Percentiles rank a stretch among this genome's conserved stretches.
Conservation (phyloP, 306 rosid genomes). For the Cicer arietinum region DNA sequence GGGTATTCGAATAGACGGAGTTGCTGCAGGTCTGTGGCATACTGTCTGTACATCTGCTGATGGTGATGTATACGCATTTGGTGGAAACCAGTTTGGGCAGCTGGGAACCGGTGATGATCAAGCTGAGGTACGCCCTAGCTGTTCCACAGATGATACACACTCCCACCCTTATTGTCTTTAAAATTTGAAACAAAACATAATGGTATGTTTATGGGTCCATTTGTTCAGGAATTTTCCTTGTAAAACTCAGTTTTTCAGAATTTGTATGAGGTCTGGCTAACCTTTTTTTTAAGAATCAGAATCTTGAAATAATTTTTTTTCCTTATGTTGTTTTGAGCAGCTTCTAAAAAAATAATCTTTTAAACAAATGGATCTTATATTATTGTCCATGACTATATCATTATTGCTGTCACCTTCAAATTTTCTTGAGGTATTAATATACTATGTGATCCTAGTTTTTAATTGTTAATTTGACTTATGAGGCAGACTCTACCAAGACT, state of each 20-base stretch:
- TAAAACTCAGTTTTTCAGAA: background rate
- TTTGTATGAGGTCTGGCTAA: background rate
- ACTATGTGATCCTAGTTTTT: slow-evolving; percentile 33
- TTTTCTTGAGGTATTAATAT: background rate
- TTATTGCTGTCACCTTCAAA: slow-evolving; percentile 1
- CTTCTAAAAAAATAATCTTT: background rate
- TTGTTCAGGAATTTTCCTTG: background rate
- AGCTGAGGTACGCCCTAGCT: slow-evolving; percentile 70
- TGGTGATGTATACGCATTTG: slow-evolving; percentile 89
- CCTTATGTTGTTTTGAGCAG: background rate
- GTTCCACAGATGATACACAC: slow-evolving; percentile 6
- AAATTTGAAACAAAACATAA: slow-evolving; percentile 13
- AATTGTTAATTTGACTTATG: slow-evolving; percentile 36
- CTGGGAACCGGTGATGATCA: slow-evolving; percentile 91
- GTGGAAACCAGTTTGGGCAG: slow-evolving; percentile 96
- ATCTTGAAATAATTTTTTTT: background rate
- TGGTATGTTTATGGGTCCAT: background rate
- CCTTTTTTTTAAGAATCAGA: background rate
- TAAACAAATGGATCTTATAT: slow-evolving; percentile 13
- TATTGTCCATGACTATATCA: background rate
- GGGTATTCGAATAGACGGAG: slow-evolving; percentile 77
- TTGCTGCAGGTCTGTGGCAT: slow-evolving; percentile 95
- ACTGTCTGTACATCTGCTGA: slow-evolving; percentile 83
- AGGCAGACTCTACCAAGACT: slow-evolving; percentile 83
- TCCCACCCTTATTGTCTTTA: slow-evolving; percentile 7